Conservation (phyloP, 352 stramenopile genomes). For the Blastocystis sp. region DNA sequence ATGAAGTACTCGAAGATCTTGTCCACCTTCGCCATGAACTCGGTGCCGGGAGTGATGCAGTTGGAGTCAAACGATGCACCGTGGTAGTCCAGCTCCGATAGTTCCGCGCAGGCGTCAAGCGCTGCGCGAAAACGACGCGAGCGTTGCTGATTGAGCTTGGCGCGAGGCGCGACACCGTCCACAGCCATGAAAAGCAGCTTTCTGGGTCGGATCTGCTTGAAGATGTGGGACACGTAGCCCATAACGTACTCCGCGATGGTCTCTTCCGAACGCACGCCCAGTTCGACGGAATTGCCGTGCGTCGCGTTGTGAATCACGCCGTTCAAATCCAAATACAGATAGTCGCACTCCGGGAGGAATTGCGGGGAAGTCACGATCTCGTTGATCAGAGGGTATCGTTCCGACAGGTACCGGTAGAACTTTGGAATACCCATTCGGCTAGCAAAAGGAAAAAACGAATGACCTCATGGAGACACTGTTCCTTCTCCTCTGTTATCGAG, state of each 20-base stretch:
- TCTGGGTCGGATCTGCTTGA: constrained; percentile 94
- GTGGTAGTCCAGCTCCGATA: constrained; percentile 75
- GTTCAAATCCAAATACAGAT: constrained; percentile 99
- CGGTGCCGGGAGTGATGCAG: constrained; percentile 98
- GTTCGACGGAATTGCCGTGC: constrained; percentile 87
- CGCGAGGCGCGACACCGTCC: constrained; percentile 95
- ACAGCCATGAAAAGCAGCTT: constrained; percentile 97
- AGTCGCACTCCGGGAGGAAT: constrained; percentile 95
- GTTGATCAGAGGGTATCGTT: constrained; percentile 98
- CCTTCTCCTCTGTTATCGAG: too few relatives aligned
- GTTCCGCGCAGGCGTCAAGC: constrained; percentile 73
- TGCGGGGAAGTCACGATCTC: constrained; percentile 92
- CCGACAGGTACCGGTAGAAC: constrained; percentile 90
- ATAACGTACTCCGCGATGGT: constrained; percentile 92
- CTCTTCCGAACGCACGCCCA: constrained; percentile 86
- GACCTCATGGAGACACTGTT: too few relatives aligned
- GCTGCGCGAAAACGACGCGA: constrained; percentile 88
- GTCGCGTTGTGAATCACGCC: constrained; percentile 99
- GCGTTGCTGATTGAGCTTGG: constrained; percentile 99
- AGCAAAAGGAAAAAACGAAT: neutral
- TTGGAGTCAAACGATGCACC: constrained; percentile 94
- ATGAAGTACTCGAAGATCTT: constrained; percentile 83
- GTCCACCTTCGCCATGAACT: constrained; percentile 95
- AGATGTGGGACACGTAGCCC: constrained; percentile 87
- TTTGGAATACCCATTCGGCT: constrained; percentile 86